A percentile compares a stretch with the other conserved stretches of the same genome.
phyloP scores from a whole-genome alignment of 1,284 basidiomycete genomes.

The Pisolithus thermaeus region DNA sequence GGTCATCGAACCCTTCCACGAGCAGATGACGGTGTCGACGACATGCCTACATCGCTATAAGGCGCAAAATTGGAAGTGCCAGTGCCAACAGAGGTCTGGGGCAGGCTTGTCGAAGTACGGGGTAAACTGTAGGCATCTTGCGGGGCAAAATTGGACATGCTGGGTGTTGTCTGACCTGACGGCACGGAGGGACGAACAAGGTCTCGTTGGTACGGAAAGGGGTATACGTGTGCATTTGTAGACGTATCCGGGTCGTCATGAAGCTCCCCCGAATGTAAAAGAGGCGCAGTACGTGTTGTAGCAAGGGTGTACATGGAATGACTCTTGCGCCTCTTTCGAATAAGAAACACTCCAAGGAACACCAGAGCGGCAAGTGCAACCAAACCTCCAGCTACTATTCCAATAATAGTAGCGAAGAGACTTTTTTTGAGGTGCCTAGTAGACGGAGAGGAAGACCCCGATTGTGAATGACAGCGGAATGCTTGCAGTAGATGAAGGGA shows the following conservation, averaged over 20 bases:
- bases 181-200: constrained; percentile 4
- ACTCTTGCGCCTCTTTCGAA: constrained; percentile 32
- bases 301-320: constrained; percentile 17
- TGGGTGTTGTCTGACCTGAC: neutral
- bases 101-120: neutral
- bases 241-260: constrained; percentile 18
- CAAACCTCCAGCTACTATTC: constrained; percentile 45
- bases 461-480: constrained; percentile 23
- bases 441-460: constrained; percentile 21
- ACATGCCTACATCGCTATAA: constrained; percentile 16
- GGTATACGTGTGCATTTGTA: constrained; percentile 20
- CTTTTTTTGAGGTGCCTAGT: constrained; percentile 19
- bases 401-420: constrained; percentile 47
- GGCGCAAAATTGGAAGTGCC: constrained; percentile 16
- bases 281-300: constrained; percentile 17
- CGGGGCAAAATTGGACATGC: neutral
- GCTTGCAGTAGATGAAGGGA: constrained; percentile 45
- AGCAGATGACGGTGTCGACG: constrained; percentile 34
- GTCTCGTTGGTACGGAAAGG: constrained; percentile 27
- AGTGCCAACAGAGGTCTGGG: constrained; percentile 7
- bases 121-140: constrained; percentile 7
- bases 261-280: constrained; percentile 26
- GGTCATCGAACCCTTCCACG: constrained; percentile 48
- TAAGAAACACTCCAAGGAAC: constrained; percentile 35
- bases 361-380: constrained; percentile 36